Base-by-base conservation (phyloP, 495 filamentous ascomycete species). In the Thermothielavioides terrestris region DNA sequence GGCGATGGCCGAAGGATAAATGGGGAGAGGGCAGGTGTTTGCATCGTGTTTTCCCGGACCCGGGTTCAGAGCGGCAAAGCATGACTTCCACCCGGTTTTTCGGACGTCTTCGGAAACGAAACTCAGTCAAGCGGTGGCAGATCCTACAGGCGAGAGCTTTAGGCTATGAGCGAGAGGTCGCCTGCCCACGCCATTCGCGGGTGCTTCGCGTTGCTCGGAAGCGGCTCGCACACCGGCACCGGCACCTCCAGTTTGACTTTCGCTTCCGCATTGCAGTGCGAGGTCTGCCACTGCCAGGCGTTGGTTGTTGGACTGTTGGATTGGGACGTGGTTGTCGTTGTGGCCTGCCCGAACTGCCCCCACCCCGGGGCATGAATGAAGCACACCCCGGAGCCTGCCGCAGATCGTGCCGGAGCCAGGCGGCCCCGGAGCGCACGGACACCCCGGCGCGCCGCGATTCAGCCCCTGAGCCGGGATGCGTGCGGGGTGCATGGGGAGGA, bases 371-470 rank as follows among this genome's bases (percentile, higher is more conserved):
- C n/a, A n/a, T n/a, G n/a, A n/a, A n/a, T n/a, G n/a, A n/a, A n/a
- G n/a, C 9, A 9, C 22, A 17, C 20, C 39, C 39, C 31, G 39
- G 49, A 31, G 20, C 32, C 32, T 45, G 51, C 23, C 31, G 51
- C 38, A 53, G 37, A 53, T 53, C 44, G 27, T 30, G n/a, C 43
- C 51, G 51, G 51, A 43, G 28, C 28, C 10, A 27, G 21, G 4
- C 31, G 1, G 38, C 30, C 6, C 51, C 51, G 51, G 51, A 36
- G 37, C 34, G 44, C 42, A 46, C 31, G 12, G 43, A 49, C 31
- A 20, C 28, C 28, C 51, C 17, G 42, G 26, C 22, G 3, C 10
- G 8, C 20, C 22, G 27, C 28, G 30, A 34, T 45, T 41, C 26
- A 28, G 36, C 14, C 23, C 31, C n/a, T 21, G 27, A 45, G 42